Evolutionary conservation across 108 stramenopile genomes (phyloP), one percentile per base, ranked within the genome.

Genomic region (Nitzschia sp.): DNA sequence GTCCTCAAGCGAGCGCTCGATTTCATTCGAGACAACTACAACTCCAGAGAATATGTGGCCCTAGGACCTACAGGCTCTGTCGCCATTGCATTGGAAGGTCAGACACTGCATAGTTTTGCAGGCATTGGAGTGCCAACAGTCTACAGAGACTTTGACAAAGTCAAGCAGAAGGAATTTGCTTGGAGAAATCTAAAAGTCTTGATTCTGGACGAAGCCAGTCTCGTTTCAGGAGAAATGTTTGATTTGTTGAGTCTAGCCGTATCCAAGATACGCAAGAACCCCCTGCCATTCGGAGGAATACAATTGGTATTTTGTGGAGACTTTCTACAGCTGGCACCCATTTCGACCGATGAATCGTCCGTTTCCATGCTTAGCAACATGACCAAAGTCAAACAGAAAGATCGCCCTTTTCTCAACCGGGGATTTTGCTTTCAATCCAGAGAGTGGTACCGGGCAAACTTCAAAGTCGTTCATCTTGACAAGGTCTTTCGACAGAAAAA

Each of bases 291-390:
- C 78, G 96, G 96, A 9, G 95, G 95, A 51, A 67, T 97, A 22
- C 92, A 96, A 73, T 51, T 97, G 43, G 77, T 97, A n/a, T 72
- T 96, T 34, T 88, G 89, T 69, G 96, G 96, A 10, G 96, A 97
- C 58, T 96, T 97, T 54, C 88, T 94, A 60, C 96, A 97, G 75
- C 80, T 73, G 11, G 57, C 78, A 10, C 78, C 78, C 12, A 79
- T 79, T 53, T 24, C 68, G 10, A 42, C 69, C 20, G 62, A 60
- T 10, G 48, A 37, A 42, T n/a, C 50, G 39, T 70, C 75, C 57
- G 69, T 75, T 1, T 59, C 71, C 2, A 57, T 67, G 51, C 67
- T 65, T 26, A 24, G 53, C 17, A 56, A 53, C 6, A 21, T 65
- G 17, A 42, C 44, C 3, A 39, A 53, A 8, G 37, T 50, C 22